Evolutionary conservation across 75 land plant genomes (phyloP), one percentile per base, ranked within the genome.

Genomic region (Selaginella moellendorffii): DNA sequence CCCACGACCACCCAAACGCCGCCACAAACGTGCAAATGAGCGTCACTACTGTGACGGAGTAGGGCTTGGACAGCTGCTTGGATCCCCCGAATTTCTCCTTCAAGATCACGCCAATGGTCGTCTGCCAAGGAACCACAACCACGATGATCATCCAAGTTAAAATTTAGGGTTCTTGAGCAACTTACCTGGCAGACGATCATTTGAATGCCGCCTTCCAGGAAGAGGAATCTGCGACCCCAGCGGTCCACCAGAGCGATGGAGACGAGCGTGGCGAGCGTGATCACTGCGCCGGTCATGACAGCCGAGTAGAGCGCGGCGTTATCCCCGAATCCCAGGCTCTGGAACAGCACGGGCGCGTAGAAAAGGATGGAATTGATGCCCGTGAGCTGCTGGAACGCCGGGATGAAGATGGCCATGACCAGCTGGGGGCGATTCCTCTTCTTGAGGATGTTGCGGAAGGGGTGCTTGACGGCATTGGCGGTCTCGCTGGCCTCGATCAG

Each of bases 301-400:
- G 78, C 78, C 2, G 74, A 71, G 56, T 65, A 56, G 61, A 76
- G 64, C 10, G 78, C 65, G n/a, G 78, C 78, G 53, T 76, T 74
- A 69, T 56, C 46, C 0, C 69, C 69, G 26, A 76, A 71, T 0
- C 75, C 78, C 14, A 76, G 46, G 14, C 46, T 36, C 46, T 36
- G 46, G 46, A 36, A 36, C 46, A 36, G 46, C 5, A 36, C 46
- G 14, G 46, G 46, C 14, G 46, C 46, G 46, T 36, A 36, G 46
- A 36, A 36, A 5, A 36, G 14, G 5, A 36, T 36, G 46, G 46
- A 36, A 14, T 36, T 36, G 5, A 36, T 36, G 23, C 97, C 97
- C 0, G 97, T 77, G 28, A 91, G 74, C 54, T 85, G 90, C 82
- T 90, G 96, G 51, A 86, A 86, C 0, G 77, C 69, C 0, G 82